phyloP scores from a whole-genome alignment of 2,329 filamentous ascomycete genomes.

The Cytospora mali region DNA sequence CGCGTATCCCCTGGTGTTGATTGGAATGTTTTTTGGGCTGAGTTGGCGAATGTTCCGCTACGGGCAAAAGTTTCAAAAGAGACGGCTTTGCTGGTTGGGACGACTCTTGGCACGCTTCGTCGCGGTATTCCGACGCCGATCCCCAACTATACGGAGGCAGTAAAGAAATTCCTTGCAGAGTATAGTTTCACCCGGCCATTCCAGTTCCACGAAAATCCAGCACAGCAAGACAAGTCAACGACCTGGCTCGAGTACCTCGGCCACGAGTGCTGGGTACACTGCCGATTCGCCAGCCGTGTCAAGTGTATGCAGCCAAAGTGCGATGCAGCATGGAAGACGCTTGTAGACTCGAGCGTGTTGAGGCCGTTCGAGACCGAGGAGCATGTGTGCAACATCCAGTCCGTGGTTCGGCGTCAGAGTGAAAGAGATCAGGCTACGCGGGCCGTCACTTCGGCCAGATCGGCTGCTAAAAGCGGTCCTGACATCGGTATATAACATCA shows the following conservation, averaged over 20 bases:
- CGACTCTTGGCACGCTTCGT: too few relatives aligned
- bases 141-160: conserved; percentile 32
- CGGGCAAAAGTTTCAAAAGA: too few relatives aligned
- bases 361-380: conserved; percentile 36
- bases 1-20: too few relatives aligned
- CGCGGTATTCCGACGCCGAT: conserved; percentile 1
- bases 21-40: too few relatives aligned
- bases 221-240: conserved; percentile 38
- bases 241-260: conserved; percentile 46
- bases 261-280: conserved; percentile 32
- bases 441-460: conserved; percentile 28
- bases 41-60: too few relatives aligned
- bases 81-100: conserved; percentile 4
- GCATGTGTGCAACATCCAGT: conserved; percentile 28
- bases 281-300: conserved; percentile 28
- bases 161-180: conserved; percentile 34
- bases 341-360: conserved; percentile 37
- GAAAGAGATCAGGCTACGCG: conserved; percentile 29
- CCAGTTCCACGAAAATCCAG: conserved; percentile 34
- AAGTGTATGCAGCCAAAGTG: conserved; percentile 32
- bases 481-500: conserved; percentile 12
- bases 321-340: conserved; percentile 38
- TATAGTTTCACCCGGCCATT: conserved; percentile 37
- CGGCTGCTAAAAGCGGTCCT: conserved; percentile 25
- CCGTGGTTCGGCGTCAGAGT: conserved; percentile 20